Percentiles rank a stretch among this genome's conserved stretches.
These are phyloP conservation scores for Rehmannia glutinosa DNA, from an alignment of 257 asterid genomes.

Conservation along the genomic window DNA sequence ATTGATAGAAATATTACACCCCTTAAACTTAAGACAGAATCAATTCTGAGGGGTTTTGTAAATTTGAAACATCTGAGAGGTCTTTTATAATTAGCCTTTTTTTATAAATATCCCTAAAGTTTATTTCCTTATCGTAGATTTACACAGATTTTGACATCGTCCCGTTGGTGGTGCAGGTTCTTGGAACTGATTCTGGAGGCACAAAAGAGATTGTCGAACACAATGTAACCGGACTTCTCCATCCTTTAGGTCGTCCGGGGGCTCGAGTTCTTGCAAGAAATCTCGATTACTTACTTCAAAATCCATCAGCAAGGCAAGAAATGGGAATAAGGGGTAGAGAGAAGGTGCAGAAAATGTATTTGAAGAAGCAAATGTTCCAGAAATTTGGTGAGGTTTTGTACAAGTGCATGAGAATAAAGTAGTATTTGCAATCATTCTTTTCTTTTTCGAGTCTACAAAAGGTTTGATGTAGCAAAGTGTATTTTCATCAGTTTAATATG, in stretches of 20 bases:
- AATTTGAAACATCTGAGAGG: too few species aligned
- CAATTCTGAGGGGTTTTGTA: too few species aligned
- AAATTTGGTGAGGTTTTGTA: slow-evolving; percentile 87
- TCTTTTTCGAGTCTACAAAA: slow-evolving; percentile 10
- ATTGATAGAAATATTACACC: too few species aligned
- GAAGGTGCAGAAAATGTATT: slow-evolving; percentile 76
- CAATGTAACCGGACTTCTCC: slow-evolving; percentile 78
- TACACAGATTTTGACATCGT: neutral
- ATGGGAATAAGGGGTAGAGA: slow-evolving; percentile 81
- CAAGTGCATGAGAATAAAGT: slow-evolving; percentile 82
- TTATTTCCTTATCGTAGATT: too few species aligned
- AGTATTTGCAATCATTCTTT: slow-evolving; percentile 25
- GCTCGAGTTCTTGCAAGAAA: slow-evolving; percentile 58
- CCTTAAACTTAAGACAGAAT: too few species aligned
- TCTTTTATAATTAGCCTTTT: too few species aligned
- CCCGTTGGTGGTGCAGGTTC: slow-evolving; percentile 45
- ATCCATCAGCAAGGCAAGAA: slow-evolving; percentile 57
- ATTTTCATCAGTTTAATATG: too few species aligned
- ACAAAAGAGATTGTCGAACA: slow-evolving; percentile 86
- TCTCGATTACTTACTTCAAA: slow-evolving; percentile 54
- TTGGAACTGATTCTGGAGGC: slow-evolving; percentile 96
- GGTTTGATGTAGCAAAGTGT: slow-evolving; percentile 14
- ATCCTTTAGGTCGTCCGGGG: slow-evolving; percentile 84
- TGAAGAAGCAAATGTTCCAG: slow-evolving; percentile 88
- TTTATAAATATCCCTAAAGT: too few species aligned